phyloP scores from a whole-genome alignment of 257 asterid species.

The Lithospermum erythrorhizon region DNA sequence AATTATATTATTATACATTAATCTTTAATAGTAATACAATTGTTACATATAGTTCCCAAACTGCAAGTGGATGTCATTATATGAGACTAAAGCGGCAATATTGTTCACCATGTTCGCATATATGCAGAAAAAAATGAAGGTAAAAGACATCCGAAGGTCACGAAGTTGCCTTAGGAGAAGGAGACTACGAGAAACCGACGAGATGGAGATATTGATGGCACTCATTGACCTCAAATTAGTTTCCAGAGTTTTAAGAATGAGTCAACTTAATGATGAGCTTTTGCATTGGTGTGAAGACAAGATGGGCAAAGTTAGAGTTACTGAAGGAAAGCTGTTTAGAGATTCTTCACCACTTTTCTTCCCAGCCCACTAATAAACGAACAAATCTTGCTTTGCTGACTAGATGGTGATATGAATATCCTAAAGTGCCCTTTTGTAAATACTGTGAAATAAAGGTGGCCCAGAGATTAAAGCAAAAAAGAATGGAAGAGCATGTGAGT shows the following conservation, averaged over 20 bases:
- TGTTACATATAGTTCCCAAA: no score
- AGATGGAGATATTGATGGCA: slow-evolving; percentile 64
- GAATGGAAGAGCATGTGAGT: slow-evolving; percentile 21
- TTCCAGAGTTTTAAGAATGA: slow-evolving; percentile 75
- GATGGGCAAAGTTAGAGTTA: slow-evolving; percentile 72
- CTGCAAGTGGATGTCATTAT: no score
- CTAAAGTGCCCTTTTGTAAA: slow-evolving; percentile 10
- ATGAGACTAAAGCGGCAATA: no score
- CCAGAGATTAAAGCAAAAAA: slow-evolving; percentile 16
- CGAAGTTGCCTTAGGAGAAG: slow-evolving; percentile 45
- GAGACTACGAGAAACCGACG: slow-evolving; percentile 39
- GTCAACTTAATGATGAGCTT: slow-evolving; percentile 53
- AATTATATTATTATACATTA: no score
- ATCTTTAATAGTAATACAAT: no score
- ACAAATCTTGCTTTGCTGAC: slow-evolving; percentile 23
- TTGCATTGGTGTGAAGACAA: slow-evolving; percentile 88
- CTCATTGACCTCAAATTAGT: slow-evolving; percentile 66
- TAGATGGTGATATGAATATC: slow-evolving; percentile 28
- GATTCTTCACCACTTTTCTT: slow-evolving; percentile 86
- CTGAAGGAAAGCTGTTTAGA: slow-evolving; percentile 68
- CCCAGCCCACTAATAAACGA: slow-evolving; percentile 47
- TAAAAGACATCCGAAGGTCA: slow-evolving; percentile 46
- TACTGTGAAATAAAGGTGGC: not conserved
- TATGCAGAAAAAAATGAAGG: slow-evolving; percentile 57
- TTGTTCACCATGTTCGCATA: not conserved